Percentiles rank a stretch among this genome's conserved stretches.
Conservation (phyloP, 2,329 filamentous ascomycete species). For the Talaromyces sp. region DNA sequence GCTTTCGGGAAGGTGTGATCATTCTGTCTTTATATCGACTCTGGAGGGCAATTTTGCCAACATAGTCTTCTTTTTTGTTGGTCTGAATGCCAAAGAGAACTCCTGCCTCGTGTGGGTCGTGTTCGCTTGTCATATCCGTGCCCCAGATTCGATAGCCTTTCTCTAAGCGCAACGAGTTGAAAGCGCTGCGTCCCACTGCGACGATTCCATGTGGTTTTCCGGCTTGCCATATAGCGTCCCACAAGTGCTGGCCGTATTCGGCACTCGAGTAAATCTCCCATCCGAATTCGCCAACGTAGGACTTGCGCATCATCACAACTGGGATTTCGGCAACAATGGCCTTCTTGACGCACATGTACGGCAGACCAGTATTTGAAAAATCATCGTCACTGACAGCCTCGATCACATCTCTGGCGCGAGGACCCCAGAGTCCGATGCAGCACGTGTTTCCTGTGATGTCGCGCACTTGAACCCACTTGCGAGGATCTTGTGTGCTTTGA, state of each 20-base stretch:
- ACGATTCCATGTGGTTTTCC: conserved; percentile 53
- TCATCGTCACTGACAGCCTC: conserved; percentile 20
- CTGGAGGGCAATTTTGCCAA: background rate
- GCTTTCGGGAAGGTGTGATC: background rate
- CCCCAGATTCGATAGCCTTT: conserved; percentile 56
- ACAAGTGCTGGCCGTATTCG: conserved; percentile 53
- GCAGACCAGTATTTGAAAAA: conserved; percentile 29
- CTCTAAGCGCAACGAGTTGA: conserved; percentile 55
- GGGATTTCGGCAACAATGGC: conserved; percentile 51
- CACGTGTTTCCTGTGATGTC: conserved; percentile 58
- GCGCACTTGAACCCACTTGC: conserved; percentile 46
- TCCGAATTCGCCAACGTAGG: conserved; percentile 57
- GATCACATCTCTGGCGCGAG: conserved; percentile 50
- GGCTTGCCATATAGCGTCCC: conserved; percentile 54
- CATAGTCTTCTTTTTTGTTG: conserved; percentile 4
- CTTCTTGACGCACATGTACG: conserved; percentile 47
- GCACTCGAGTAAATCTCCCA: conserved; percentile 60
- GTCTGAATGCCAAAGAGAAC: conserved; percentile 46
- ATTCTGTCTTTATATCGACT: background rate
- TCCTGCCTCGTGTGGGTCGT: conserved; percentile 57
- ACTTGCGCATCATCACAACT: conserved; percentile 51
- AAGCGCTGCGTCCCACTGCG: conserved; percentile 54
- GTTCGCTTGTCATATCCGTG: conserved; percentile 55
- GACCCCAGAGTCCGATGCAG: conserved; percentile 60
- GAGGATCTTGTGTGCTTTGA: conserved; percentile 39